These are phyloP conservation scores for Wallemia mellicola DNA, from an alignment of 1,284 basidiomycete genomes.

Conservation along the genomic window DNA sequence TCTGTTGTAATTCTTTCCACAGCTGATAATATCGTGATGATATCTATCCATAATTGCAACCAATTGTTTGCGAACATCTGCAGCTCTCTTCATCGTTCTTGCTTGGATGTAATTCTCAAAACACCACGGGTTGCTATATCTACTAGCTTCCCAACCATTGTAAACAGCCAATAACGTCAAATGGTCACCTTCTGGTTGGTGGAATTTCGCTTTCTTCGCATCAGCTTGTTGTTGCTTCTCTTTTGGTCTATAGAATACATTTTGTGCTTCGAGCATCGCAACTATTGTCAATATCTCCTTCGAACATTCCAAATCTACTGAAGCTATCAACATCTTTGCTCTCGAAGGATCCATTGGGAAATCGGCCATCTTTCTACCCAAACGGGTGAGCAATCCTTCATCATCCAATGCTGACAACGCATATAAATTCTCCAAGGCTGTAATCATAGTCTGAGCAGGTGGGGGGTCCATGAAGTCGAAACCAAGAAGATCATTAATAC, in stretches of 20 bases:
- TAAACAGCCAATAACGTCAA: conserved; percentile 84
- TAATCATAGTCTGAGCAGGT: conserved; percentile 68
- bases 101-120: conserved; percentile 74
- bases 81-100: conserved; percentile 81
- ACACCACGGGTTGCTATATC: conserved; percentile 27
- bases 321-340: conserved; percentile 97
- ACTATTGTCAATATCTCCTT: conserved; percentile 92
- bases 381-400: conserved; percentile 70
- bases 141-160: conserved; percentile 88
- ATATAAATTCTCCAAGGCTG: conserved; percentile 74
- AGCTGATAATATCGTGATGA: conserved; percentile 77
- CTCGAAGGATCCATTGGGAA: conserved; percentile 90
- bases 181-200: conserved; percentile 91
- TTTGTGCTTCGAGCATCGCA: conserved; percentile 75
- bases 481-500: conserved; percentile 84
- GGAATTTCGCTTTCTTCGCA: conserved; percentile 94
- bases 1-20: conserved; percentile 70
- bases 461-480: conserved; percentile 99
- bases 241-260: conserved; percentile 89
- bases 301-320: conserved; percentile 73
- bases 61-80: conserved; percentile 88
- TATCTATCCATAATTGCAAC: conserved; percentile 98
- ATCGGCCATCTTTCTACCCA: conserved; percentile 97
- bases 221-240: conserved; percentile 97
- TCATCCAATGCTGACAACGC: conserved; percentile 87